Conservation (phyloP, 1,284 basidiomycete genomes). For the Microbotryum lychnidis-dioicae region DNA sequence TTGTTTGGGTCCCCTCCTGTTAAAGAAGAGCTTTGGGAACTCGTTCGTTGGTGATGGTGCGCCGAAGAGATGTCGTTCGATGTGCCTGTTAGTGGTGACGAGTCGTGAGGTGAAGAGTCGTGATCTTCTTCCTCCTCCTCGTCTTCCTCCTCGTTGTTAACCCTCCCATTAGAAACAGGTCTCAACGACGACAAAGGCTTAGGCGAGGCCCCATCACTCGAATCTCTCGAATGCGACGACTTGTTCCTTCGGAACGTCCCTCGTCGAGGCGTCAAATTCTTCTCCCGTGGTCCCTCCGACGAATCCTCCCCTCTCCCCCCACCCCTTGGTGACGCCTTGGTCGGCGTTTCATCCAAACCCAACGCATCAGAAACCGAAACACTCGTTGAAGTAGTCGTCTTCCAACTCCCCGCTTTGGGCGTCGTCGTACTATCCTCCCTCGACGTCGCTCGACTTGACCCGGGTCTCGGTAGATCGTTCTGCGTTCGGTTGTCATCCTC, state of each 20-base stretch:
- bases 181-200: too few relatives aligned
- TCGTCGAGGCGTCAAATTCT: too few relatives aligned
- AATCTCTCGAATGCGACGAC: too few relatives aligned
- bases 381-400: not conserved
- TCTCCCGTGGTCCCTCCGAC: too few relatives aligned
- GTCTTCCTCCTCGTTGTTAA: too few relatives aligned
- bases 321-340: too few relatives aligned
- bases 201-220: too few relatives aligned
- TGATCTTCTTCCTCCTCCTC: too few relatives aligned
- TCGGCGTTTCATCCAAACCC: too few relatives aligned
- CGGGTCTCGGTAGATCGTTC: not conserved
- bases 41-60: slow-evolving; percentile 11
- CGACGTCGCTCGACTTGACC: not conserved
- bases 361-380: not conserved
- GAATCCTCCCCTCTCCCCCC: too few relatives aligned
- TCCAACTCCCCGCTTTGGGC: slow-evolving; percentile 3
- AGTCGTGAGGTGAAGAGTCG: not conserved
- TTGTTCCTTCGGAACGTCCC: too few relatives aligned
- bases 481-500: not conserved
- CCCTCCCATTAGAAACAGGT: too few relatives aligned
- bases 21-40: slow-evolving; percentile 11
- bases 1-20: not conserved
- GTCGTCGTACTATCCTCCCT: not conserved
- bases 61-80: not conserved
- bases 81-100: not conserved